These are phyloP conservation scores for Candida golubevii DNA, from an alignment of 805 yeast species.

Conservation along the genomic window DNA sequence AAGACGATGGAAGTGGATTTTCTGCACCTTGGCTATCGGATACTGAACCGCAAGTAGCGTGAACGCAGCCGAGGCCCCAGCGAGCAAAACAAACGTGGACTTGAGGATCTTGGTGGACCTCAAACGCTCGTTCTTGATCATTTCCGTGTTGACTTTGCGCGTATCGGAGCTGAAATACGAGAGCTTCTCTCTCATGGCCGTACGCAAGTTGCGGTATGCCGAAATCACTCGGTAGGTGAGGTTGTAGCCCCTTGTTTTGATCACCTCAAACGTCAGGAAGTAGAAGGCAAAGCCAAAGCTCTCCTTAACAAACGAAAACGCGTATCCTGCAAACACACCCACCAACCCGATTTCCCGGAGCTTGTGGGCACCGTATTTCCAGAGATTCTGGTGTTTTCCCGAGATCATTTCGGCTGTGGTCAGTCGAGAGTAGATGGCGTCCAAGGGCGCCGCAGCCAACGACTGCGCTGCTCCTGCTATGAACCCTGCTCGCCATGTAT, in stretches of 20 bases:
- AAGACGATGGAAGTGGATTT: constrained; percentile 69
- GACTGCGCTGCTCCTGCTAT: constrained; percentile 85
- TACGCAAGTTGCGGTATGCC: constrained; percentile 39
- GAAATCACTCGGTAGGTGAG: constrained; percentile 43
- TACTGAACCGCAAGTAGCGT: constrained; percentile 74
- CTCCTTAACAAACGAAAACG: constrained; percentile 75
- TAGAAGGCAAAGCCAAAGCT: constrained; percentile 79
- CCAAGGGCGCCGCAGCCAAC: constrained; percentile 90
- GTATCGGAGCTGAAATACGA: constrained; percentile 14
- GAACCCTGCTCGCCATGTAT: constrained; percentile 76
- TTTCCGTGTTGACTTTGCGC: constrained; percentile 13
- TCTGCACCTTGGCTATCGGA: constrained; percentile 77
- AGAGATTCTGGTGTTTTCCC: constrained; percentile 63
- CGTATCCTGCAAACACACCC: constrained; percentile 88
- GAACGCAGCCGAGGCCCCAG: constrained; percentile 85
- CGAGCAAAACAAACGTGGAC: constrained; percentile 67
- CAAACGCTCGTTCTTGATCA: constrained; percentile 27
- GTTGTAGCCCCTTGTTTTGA: constrained; percentile 65
- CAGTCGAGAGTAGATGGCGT: constrained; percentile 83
- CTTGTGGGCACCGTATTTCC: constrained; percentile 72
- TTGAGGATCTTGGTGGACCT: constrained; percentile 49
- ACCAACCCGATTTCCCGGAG: constrained; percentile 68
- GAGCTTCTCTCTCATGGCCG: constrained; percentile 18
- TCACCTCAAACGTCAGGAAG: constrained; percentile 73
- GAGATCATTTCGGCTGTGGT: constrained; percentile 67